A percentile compares a stretch with the other conserved stretches of the same genome.
These are phyloP conservation scores for Akanthomyces dipterigenus DNA, from an alignment of 2,329 filamentous ascomycete species.

Conservation along the genomic window DNA sequence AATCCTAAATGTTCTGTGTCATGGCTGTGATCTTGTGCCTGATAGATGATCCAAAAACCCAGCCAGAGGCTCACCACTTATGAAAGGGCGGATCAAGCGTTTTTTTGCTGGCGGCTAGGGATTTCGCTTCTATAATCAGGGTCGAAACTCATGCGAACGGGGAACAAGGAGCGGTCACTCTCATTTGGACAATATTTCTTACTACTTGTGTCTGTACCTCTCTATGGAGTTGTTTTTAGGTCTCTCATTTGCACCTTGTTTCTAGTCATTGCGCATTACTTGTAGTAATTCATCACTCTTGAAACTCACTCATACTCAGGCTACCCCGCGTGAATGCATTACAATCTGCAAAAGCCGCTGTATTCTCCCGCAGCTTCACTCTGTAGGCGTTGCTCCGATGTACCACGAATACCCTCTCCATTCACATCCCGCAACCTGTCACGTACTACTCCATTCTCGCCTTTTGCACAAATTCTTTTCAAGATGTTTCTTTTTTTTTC, in stretches of 20 bases:
- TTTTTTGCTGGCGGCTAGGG: neutral
- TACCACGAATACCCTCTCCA: neutral
- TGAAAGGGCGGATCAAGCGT: neutral
- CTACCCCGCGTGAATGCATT: neutral
- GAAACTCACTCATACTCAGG: too few species aligned
- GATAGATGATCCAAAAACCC: neutral
- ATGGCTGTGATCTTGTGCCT: neutral
- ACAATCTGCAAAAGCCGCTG: neutral
- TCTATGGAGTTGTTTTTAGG: conserved; percentile 5
- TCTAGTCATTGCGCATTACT: neutral
- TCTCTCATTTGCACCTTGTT: neutral
- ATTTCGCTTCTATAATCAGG: neutral
- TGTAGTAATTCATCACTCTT: conserved; percentile 1
- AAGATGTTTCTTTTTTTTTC: too few species aligned
- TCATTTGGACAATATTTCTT: neutral
- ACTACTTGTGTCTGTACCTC: neutral
- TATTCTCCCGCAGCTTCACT: neutral
- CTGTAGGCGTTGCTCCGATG: neutral
- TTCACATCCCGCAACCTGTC: neutral
- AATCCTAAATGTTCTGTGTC: conserved; percentile 34
- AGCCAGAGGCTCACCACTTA: neutral
- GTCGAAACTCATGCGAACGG: neutral
- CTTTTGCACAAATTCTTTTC: neutral
- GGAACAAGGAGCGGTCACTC: neutral
- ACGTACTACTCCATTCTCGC: neutral